Evolutionary conservation across 306 rosid genomes (phyloP).

Genomic region (Vicia sativa): DNA sequence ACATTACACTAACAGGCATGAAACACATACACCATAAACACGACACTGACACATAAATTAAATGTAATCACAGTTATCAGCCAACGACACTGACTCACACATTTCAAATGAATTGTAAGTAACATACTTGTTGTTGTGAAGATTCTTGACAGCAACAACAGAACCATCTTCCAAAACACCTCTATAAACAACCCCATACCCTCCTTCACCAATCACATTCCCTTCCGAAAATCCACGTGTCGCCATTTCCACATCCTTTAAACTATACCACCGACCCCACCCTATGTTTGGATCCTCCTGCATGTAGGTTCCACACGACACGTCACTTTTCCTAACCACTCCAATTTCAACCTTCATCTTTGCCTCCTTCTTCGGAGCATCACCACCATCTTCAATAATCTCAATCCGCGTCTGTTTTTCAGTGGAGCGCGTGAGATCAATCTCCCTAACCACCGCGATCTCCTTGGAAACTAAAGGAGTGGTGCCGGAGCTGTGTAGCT

Average conservation of each 20-base stretch:
- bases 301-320: conserved; percentile 44
- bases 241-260: conserved; percentile 73
- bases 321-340: conserved; percentile 46
- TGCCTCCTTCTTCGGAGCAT: conserved; percentile 43
- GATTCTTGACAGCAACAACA: conserved; percentile 90
- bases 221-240: conserved; percentile 67
- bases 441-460: conserved; percentile 62
- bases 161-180: conserved; percentile 75
- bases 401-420: conserved; percentile 35
- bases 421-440: conserved; percentile 40
- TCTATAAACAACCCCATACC: conserved; percentile 85
- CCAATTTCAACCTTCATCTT: conserved; percentile 41
- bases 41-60: too few relatives aligned
- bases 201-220: conserved; percentile 97
- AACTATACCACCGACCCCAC: conserved; percentile 93
- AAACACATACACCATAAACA: background rate
- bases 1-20: conserved; percentile 14
- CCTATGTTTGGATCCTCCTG: conserved; percentile 68
- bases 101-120: background rate
- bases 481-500: conserved; percentile 73
- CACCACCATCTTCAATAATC: conserved; percentile 36
- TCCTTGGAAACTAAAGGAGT: conserved; percentile 82
- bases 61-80: too few relatives aligned
- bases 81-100: too few relatives aligned
- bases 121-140: conserved; percentile 86